Evolutionary conservation across 2,329 filamentous ascomycete genomes (phyloP).

Genomic region (Penicillium sumatraense): DNA sequence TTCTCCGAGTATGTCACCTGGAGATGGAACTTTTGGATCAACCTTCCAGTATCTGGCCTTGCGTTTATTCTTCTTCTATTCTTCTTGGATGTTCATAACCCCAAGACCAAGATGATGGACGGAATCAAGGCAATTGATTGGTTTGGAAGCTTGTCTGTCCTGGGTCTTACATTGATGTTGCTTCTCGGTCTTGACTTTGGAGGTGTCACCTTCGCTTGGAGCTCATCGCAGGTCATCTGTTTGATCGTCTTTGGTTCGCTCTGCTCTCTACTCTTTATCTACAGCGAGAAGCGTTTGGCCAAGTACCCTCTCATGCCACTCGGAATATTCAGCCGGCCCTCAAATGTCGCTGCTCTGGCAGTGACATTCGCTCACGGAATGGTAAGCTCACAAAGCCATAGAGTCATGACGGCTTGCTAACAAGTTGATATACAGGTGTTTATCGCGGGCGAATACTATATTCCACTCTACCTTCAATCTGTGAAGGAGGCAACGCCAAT

Average conservation of each 20-base stretch:
- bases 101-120: conserved; percentile 54
- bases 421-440: conserved; percentile 57
- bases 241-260: conserved; percentile 57
- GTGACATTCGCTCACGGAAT: conserved; percentile 56
- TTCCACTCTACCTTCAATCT: conserved; percentile 75
- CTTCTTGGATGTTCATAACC: conserved; percentile 61
- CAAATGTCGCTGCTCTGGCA: conserved; percentile 62
- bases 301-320: conserved; percentile 72
- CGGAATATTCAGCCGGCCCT: conserved; percentile 60
- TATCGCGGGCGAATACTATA: conserved; percentile 69
- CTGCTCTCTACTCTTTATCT: conserved; percentile 58
- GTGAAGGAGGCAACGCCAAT: conserved; percentile 66
- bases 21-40: conserved; percentile 63
- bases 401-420: too few relatives aligned
- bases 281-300: conserved; percentile 68
- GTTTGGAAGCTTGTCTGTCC: conserved; percentile 57
- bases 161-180: conserved; percentile 57
- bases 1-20: conserved; percentile 51
- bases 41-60: conserved; percentile 55
- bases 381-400: conserved; percentile 32
- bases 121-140: conserved; percentile 60
- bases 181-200: conserved; percentile 61
- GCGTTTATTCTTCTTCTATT: conserved; percentile 56
- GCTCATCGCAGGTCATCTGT: conserved; percentile 59
- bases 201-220: conserved; percentile 58